Evolutionary conservation across 768 basidiomycete species (phyloP).

Genomic region (Punctularia strigosozonata): DNA sequence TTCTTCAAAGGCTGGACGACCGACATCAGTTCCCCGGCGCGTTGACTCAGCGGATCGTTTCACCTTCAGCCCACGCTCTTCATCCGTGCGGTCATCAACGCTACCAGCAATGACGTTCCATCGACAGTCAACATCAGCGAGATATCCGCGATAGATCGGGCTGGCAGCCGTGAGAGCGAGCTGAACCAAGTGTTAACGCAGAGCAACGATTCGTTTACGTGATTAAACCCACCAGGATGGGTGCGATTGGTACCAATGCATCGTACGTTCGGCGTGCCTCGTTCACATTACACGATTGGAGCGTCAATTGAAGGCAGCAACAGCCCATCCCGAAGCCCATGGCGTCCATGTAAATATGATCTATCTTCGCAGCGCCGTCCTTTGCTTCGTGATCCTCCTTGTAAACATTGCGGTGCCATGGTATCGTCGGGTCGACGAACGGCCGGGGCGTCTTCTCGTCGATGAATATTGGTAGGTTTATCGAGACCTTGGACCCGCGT

Average conservation of each 20-base stretch:
- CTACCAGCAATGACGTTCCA: slow-evolving; percentile 99
- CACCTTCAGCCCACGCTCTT: slow-evolving; percentile 86
- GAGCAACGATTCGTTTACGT: not conserved
- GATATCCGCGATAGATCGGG: slow-evolving; percentile 87
- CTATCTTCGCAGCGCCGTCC: slow-evolving; percentile 73
- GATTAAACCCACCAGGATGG: slow-evolving; percentile 71
- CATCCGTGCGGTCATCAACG: slow-evolving; percentile 92
- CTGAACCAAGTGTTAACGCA: slow-evolving; percentile 27
- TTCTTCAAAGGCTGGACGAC: slow-evolving; percentile 60
- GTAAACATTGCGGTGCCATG: slow-evolving; percentile 74
- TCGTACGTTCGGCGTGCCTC: slow-evolving; percentile 94
- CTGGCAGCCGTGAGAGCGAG: slow-evolving; percentile 91
- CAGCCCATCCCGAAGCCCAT: slow-evolving; percentile 99
- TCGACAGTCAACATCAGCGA: slow-evolving; percentile 94
- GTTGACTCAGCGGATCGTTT: slow-evolving; percentile 2
- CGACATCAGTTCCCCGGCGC: not conserved
- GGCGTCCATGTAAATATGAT: slow-evolving; percentile 97
- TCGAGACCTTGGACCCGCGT: slow-evolving; percentile 87
- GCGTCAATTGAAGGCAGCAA: slow-evolving; percentile 93
- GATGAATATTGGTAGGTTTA: slow-evolving; percentile 88
- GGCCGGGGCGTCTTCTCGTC: slow-evolving; percentile 81
- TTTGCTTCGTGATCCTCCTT: slow-evolving; percentile 84
- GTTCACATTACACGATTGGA: slow-evolving; percentile 89
- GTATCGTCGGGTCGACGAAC: slow-evolving; percentile 88
- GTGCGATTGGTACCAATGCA: slow-evolving; percentile 88